phyloP scores from a whole-genome alignment of 176 grass and related monocot genomes.

The Secale cereale region DNA sequence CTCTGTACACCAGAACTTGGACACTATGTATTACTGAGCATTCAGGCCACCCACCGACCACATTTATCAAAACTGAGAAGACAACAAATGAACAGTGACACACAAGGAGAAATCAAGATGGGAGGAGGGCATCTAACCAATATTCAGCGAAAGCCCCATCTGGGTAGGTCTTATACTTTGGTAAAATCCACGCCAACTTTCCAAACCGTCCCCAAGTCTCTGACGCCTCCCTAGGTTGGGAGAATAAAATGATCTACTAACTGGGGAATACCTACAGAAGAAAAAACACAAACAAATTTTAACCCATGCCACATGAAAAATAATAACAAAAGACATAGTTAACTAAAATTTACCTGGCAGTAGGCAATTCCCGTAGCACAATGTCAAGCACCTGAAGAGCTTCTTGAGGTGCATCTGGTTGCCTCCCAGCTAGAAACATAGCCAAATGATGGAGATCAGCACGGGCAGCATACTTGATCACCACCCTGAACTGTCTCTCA shows the following conservation, averaged over 20 bases:
- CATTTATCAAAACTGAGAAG: slow-evolving; percentile 4
- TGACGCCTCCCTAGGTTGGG: slow-evolving; percentile 82
- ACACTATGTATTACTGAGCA: not conserved
- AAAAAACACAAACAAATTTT: not conserved
- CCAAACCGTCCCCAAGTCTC: slow-evolving; percentile 83
- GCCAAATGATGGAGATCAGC: slow-evolving; percentile 90
- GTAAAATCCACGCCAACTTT: slow-evolving; percentile 96
- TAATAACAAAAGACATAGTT: not conserved
- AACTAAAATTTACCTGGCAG: slow-evolving; percentile 52
- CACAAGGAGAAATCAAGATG: slow-evolving; percentile 5
- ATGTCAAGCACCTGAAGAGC: slow-evolving; percentile 97
- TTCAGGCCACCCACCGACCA: not conserved
- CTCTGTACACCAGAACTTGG: not conserved
- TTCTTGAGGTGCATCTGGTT: slow-evolving; percentile 95
- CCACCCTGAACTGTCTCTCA: slow-evolving; percentile 69
- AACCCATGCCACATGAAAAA: not conserved
- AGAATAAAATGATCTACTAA: slow-evolving; percentile 92
- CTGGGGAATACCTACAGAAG: slow-evolving; percentile 69
- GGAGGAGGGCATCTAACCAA: slow-evolving; percentile 49
- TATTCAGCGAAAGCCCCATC: slow-evolving; percentile 92
- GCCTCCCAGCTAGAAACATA: slow-evolving; percentile 85
- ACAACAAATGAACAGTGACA: not conserved
- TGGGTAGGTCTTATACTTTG: slow-evolving; percentile 93
- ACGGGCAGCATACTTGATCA: slow-evolving; percentile 91
- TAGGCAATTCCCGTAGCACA: slow-evolving; percentile 88